Conservation (phyloP, 1,139 yeast species). For the Chernovozyma sophiae-reginae region DNA sequence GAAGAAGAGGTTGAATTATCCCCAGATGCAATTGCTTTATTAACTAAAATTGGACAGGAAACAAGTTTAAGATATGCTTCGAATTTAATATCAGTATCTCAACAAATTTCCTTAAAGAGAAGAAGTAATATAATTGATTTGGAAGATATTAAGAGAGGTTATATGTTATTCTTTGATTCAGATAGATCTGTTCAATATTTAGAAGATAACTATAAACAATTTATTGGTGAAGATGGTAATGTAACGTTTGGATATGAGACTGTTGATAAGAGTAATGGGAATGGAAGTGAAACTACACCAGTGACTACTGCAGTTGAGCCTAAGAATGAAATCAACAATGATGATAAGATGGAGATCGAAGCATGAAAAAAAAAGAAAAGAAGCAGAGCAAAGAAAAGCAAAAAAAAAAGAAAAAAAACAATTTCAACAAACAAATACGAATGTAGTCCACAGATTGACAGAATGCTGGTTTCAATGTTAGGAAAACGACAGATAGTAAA, state of each 20-base stretch:
- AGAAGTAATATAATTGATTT: slow-evolving; percentile 69
- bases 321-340: slow-evolving; percentile 10
- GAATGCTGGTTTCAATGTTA: background rate
- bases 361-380: slow-evolving; percentile 1
- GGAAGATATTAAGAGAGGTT: slow-evolving; percentile 83
- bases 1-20: slow-evolving; percentile 92
- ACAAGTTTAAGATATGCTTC: slow-evolving; percentile 92
- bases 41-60: slow-evolving; percentile 90
- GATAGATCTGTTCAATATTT: slow-evolving; percentile 80
- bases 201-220: slow-evolving; percentile 63
- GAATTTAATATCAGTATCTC: slow-evolving; percentile 84
- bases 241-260: slow-evolving; percentile 44
- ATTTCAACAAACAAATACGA: no score
- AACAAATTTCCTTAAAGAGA: slow-evolving; percentile 79
- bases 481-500: background rate
- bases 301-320: slow-evolving; percentile 8
- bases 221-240: slow-evolving; percentile 68
- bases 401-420: background rate
- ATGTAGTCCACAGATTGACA: no score
- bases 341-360: slow-evolving; percentile 51
- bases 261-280: slow-evolving; percentile 1
- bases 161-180: slow-evolving; percentile 81
- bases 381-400: slow-evolving; percentile 5
- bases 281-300: slow-evolving; percentile 8
- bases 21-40: slow-evolving; percentile 79